Evolutionary conservation across 768 basidiomycete species (phyloP), one percentile per base, ranked within the genome.

Genomic region (Neoboletus brunneissimus): DNA sequence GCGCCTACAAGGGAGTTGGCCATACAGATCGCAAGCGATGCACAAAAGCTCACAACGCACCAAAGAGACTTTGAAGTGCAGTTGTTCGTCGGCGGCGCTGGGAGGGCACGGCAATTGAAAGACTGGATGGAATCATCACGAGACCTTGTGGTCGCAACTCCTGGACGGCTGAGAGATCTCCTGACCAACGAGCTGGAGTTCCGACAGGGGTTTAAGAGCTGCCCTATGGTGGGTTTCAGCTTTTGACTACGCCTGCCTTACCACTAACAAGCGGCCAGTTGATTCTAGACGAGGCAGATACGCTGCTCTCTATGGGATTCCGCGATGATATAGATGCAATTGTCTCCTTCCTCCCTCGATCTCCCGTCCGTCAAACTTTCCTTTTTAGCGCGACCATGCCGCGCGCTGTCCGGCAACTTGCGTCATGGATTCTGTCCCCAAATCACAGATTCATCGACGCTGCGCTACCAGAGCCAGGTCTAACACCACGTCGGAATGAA

Each of bases 261-360:
- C 23, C 25, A n/a, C 53, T 58, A 31, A 61, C 55, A n/a, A 54
- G 41, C 51, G 22, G 4, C 12, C 59, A 93, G 90, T 80, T 98
- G 51, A 80, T 98, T 56, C 77, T 98, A 55, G 97, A 98, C 66
- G 93, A 97, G 69, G 91, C 93, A 12, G 94, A 98, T 66, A 91
- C 88, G 0, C 78, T 96, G 13, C 77, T 98, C 12, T 91, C 94
- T 54, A 89, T 94, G 87, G 94, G 94, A 62, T 97, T 96, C 81
- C 82, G 88, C 5, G 81, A 86, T 23, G 94, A 96, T 64, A 84
- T 98, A 31, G 83, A 89, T 22, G 83, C 80, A 2, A 92, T 96
- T 63, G 72, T 80, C 29, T 66, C 75, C 5, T 79, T 76, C 64
- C 77, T 95, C n/a, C 87, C 88, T 9, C 74, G 75, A 20, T 64